Conservation (phyloP, 345 rosid species). For the Syzygium jambos region DNA sequence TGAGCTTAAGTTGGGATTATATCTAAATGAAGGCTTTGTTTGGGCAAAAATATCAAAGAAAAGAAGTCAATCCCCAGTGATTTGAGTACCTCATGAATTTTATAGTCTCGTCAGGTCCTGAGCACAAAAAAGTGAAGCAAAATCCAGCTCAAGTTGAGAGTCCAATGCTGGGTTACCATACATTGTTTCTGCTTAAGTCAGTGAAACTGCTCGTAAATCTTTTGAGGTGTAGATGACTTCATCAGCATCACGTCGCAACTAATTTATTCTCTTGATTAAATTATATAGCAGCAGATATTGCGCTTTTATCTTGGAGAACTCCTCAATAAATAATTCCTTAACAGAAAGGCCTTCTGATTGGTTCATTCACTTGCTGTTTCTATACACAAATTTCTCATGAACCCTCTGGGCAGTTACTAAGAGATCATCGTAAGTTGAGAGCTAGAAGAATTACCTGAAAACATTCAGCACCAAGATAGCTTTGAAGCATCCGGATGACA, state of each 20-base stretch:
- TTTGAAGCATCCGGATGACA: constrained; percentile 91
- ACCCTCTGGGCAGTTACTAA: not conserved
- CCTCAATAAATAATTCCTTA: not conserved
- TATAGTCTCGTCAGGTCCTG: not conserved
- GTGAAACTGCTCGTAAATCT: not conserved
- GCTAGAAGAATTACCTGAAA: constrained; percentile 59
- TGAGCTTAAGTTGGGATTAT: not conserved
- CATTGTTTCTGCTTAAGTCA: not conserved
- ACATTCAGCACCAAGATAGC: constrained; percentile 85
- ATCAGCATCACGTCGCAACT: not conserved
- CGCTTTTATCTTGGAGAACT: not conserved
- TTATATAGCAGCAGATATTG: not conserved
- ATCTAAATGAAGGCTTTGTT: not conserved
- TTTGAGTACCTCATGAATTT: not conserved
- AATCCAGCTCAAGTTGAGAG: not conserved
- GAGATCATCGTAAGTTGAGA: not conserved
- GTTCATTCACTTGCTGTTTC: not conserved
- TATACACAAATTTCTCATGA: not conserved
- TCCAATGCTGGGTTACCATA: not conserved
- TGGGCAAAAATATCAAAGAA: not conserved
- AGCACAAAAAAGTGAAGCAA: not conserved
- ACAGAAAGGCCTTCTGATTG: not conserved
- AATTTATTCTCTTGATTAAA: not conserved
- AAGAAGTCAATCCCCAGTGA: not conserved
- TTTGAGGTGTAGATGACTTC: not conserved